These are phyloP conservation scores for Babesia bovis DNA, from an alignment of 169 alveolate genomes.

Conservation along the genomic window DNA sequence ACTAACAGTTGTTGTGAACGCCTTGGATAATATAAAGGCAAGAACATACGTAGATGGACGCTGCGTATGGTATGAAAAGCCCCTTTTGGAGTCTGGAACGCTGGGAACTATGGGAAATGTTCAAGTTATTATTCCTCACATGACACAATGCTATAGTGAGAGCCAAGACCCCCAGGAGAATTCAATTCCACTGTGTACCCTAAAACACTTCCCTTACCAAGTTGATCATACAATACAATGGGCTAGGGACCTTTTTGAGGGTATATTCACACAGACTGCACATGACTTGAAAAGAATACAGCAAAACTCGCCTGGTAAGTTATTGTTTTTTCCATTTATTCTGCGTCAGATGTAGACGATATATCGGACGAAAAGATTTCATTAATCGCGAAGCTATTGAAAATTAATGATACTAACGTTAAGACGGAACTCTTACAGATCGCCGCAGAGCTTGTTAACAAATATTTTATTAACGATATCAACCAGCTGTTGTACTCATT, in stretches of 20 bases:
- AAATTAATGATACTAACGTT: slow-evolving; percentile 59
- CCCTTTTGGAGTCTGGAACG: slow-evolving; percentile 98
- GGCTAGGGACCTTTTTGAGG: slow-evolving; percentile 97
- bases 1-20: slow-evolving; percentile 93
- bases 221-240: slow-evolving; percentile 98
- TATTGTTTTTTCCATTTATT: slow-evolving; percentile 53
- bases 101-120: slow-evolving; percentile 97
- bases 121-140: slow-evolving; percentile 92
- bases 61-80: slow-evolving; percentile 97
- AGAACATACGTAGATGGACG: slow-evolving; percentile 95
- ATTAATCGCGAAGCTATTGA: slow-evolving; percentile 62
- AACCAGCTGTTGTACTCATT: slow-evolving; percentile 90
- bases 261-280: slow-evolving; percentile 84
- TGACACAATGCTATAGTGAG: slow-evolving; percentile 97
- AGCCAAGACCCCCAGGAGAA: slow-evolving; percentile 98
- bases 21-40: slow-evolving; percentile 96
- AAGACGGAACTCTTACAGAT: slow-evolving; percentile 77
- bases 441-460: slow-evolving; percentile 85
- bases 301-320: slow-evolving; percentile 83
- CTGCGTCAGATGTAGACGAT: slow-evolving; percentile 66
- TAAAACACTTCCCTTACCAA: slow-evolving; percentile 95
- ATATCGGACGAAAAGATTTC: slow-evolving; percentile 62
- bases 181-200: slow-evolving; percentile 93
- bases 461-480: slow-evolving; percentile 88
- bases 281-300: slow-evolving; percentile 90